Evolutionary conservation across 108 stramenopile species (phyloP).

Genomic region (Cyclotella atomus): DNA sequence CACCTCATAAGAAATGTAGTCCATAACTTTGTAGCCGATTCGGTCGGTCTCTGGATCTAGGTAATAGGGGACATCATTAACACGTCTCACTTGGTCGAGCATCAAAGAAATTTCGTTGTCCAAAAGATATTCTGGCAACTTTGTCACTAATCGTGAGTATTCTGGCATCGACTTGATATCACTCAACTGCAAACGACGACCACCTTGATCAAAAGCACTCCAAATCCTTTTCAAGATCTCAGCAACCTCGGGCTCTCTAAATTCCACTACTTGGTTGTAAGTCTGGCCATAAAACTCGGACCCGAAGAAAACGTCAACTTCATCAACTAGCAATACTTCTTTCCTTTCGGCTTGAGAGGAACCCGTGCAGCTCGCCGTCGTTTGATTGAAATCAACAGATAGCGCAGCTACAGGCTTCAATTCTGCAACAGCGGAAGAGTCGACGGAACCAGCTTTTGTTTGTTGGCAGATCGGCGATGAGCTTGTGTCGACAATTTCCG

Average conservation of each 20-base stretch:
- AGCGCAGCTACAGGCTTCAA: background rate
- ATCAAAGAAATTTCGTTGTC: slow-evolving; percentile 66
- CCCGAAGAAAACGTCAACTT: slow-evolving; percentile 76
- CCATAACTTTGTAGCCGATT: slow-evolving; percentile 74
- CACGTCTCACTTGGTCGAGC: slow-evolving; percentile 56
- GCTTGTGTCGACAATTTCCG: background rate
- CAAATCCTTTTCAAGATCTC: slow-evolving; percentile 54
- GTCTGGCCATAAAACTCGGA: slow-evolving; percentile 71
- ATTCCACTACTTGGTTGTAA: slow-evolving; percentile 64
- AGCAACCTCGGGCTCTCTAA: slow-evolving; percentile 54
- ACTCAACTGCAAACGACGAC: slow-evolving; percentile 37
- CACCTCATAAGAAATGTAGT: slow-evolving; percentile 57
- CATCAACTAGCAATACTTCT: slow-evolving; percentile 49
- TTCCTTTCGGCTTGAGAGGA: background rate
- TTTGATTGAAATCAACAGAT: background rate
- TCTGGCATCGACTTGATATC: slow-evolving; percentile 50
- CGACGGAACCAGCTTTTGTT: background rate
- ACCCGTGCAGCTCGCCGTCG: background rate
- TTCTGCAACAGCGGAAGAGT: background rate
- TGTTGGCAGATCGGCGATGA: background rate
- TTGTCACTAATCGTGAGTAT: slow-evolving; percentile 43
- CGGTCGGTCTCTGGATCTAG: slow-evolving; percentile 45
- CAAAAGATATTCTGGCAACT: slow-evolving; percentile 47
- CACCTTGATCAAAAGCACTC: slow-evolving; percentile 35
- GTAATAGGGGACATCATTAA: slow-evolving; percentile 61